Evolutionary conservation across 2,329 filamentous ascomycete genomes (phyloP), one percentile per base, ranked within the genome.

Genomic region (Pestalotiopsis sp.): DNA sequence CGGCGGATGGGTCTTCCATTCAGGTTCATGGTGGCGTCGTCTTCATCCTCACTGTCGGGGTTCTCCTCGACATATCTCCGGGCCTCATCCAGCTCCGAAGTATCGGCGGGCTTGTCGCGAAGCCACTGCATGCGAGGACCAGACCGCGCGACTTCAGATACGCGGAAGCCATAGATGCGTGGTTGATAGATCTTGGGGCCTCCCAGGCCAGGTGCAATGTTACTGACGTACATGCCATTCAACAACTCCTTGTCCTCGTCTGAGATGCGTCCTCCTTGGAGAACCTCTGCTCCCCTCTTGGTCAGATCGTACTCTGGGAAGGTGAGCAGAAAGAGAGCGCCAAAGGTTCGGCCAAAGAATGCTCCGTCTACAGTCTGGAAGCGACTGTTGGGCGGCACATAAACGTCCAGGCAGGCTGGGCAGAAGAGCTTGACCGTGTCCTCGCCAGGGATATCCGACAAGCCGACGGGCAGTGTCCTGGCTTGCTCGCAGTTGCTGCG

Each of bases 391-490:
- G 96, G 96, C 3, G 96, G 96, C 0, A 96, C 96, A 81, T 98
- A 99, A 76, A 98, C 93, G 79, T 99, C 96, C 73, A 98, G 89
- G 81, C 96, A 99, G 71, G 93, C 95, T 2, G 96, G 96, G 79
- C 96, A 99, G 84, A 98, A 99, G 25, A 99, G 89, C 84, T 99
- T 99, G 77, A 99, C 96, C 0, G 96, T 99, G 78, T 99, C 95
- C 80, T 97, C 93, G 72, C 96, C 96, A 0, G 96, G 95, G 62
- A 95, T 96, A 81, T 99, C 96, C 69, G 94, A 97, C 70, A 96
- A 89, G 49, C 96, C 96, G 23, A 99, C 95, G 1, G 96, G 96
- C 4, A 99, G 87, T 14, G 97, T 96, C 76, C 95, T 92, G 72
- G 94, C 93, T 70, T 93, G 92, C 75, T 94, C 92, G 86, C 96